Evolutionary conservation across 208 protist species (phyloP).

Genomic region (Leishmania guyanensis): DNA sequence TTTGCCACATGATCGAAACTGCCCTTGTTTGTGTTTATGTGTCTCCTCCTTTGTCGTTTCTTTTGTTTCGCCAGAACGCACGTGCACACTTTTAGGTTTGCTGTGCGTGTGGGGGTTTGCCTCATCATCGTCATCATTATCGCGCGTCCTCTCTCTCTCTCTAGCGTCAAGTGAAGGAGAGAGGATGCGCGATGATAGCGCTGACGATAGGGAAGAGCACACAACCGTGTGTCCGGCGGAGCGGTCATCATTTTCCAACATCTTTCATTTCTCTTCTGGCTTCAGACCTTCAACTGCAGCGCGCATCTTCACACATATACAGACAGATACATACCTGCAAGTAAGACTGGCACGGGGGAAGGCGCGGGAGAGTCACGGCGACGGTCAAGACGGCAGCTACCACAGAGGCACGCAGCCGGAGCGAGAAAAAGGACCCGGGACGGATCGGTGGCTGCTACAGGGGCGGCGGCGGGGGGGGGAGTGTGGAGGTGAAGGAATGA

Average conservation of each 20-base stretch:
- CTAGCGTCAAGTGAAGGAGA: not conserved
- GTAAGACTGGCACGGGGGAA: not conserved
- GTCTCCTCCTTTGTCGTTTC: not conserved
- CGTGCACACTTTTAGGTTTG: not conserved
- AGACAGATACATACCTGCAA: slow-evolving; percentile 1
- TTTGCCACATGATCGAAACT: not conserved
- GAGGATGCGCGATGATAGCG: not conserved
- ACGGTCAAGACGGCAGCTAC: not conserved
- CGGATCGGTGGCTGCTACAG: not conserved
- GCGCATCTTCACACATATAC: slow-evolving; percentile 10
- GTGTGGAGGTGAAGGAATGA: not conserved
- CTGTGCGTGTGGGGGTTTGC: too few relatives aligned
- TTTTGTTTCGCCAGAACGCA: not conserved
- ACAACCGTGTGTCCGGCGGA: not conserved
- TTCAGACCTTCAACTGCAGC: not conserved
- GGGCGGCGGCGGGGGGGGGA: not conserved
- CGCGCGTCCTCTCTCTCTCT: not conserved
- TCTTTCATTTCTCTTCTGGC: not conserved
- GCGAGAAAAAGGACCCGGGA: not conserved
- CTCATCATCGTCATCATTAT: not conserved
- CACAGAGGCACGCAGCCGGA: not conserved
- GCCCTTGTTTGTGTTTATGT: not conserved
- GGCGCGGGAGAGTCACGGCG: not conserved
- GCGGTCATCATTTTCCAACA: not conserved
- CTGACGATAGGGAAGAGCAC: not conserved